A percentile compares a stretch with the other conserved stretches of the same genome.
Evolutionary conservation across 1,284 basidiomycete genomes (phyloP).

Genomic region (Dichomitus squalens): DNA sequence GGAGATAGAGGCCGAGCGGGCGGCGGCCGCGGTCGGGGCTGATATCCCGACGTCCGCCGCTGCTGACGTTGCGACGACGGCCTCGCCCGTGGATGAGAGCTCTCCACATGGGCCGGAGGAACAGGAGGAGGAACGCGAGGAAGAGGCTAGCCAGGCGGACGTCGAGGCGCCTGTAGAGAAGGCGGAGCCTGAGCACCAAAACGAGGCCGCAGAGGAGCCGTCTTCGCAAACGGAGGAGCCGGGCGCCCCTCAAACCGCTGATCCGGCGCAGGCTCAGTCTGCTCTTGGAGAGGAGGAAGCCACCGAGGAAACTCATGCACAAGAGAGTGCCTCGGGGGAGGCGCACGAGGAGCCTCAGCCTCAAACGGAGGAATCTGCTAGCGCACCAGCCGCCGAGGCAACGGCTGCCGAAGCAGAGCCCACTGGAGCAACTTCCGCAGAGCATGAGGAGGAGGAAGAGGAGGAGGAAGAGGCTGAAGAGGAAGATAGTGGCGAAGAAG

Average conservation of each 20-base stretch:
- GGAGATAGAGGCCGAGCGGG: slow-evolving; percentile 20
- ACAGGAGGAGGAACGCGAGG: neutral
- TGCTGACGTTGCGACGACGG: neutral
- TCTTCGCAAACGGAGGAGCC: neutral
- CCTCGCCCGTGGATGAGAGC: neutral
- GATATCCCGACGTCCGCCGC: neutral
- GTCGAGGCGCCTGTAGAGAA: neutral
- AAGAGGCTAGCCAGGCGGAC: neutral
- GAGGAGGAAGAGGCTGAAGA: slow-evolving; percentile 6
- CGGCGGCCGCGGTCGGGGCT: slow-evolving; percentile 5
- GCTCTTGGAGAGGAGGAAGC: neutral
- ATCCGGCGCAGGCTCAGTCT: neutral
- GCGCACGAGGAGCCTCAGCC: neutral
- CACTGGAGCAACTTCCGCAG: neutral
- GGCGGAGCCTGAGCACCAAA: neutral
- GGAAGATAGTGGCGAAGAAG: neutral
- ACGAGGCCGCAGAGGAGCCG: neutral
- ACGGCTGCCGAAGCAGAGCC: neutral
- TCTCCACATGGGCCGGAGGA: neutral
- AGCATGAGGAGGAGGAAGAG: neutral
- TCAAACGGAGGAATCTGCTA: neutral
- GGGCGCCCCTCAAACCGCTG: neutral
- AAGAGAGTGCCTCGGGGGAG: neutral
- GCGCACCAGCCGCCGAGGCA: neutral
- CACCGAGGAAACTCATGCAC: neutral